Evolutionary conservation across 176 grass and related monocot genomes (phyloP).

Genomic region (Zea mays): DNA sequence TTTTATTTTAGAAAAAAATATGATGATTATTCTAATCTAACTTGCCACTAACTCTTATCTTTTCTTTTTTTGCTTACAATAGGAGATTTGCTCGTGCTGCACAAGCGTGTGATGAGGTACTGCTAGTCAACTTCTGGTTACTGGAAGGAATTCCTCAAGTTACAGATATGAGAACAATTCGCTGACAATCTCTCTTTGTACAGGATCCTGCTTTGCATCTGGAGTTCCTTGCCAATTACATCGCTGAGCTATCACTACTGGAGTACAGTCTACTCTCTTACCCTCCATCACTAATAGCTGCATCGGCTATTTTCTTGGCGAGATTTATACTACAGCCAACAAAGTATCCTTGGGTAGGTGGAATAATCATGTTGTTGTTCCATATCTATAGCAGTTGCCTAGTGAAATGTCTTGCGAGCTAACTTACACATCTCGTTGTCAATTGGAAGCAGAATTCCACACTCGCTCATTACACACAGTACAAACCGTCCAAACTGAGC

Average conservation of each 20-base stretch:
- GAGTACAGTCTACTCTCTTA: constrained; percentile 87
- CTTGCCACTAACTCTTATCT: constrained; percentile 1
- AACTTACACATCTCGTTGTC: constrained; percentile 24
- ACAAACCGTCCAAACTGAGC: constrained; percentile 67
- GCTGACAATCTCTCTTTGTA: constrained; percentile 28
- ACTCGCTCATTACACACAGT: constrained; percentile 80
- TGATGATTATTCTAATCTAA: not conserved
- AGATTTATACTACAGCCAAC: constrained; percentile 85
- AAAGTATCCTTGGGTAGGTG: constrained; percentile 79
- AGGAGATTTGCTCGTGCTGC: constrained; percentile 93
- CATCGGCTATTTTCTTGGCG: constrained; percentile 82
- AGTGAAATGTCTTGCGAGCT: constrained; percentile 22
- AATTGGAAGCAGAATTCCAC: constrained; percentile 71
- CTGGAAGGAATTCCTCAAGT: not conserved
- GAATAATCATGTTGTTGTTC: not conserved
- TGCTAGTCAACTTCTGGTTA: not conserved
- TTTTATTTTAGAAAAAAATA: not conserved
- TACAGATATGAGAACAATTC: constrained; percentile 3
- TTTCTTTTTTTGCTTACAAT: constrained; percentile 17
- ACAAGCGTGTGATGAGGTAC: constrained; percentile 81
- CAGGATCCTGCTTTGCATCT: constrained; percentile 81
- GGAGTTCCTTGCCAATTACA: constrained; percentile 85
- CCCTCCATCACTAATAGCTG: constrained; percentile 77
- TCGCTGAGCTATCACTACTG: constrained; percentile 85
- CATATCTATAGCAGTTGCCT: not conserved